A percentile compares a stretch with the other conserved stretches of the same genome.
phyloP scores from a whole-genome alignment of 1,284 basidiomycete species.

The Cutaneotrichosporon sp. region DNA sequence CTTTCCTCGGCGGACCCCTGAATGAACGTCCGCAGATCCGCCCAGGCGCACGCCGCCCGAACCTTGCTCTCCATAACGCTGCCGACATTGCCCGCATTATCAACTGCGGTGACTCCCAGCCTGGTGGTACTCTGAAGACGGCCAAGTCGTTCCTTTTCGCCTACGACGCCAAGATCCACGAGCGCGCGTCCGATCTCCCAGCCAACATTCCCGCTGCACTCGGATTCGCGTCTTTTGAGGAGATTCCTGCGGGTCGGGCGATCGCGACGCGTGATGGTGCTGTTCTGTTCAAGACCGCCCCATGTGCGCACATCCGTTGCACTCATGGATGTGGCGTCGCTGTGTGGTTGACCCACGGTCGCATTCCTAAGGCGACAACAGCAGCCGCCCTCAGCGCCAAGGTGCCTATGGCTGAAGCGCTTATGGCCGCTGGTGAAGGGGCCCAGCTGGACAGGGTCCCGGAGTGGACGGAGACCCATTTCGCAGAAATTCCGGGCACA shows the following conservation, averaged over 20 bases:
- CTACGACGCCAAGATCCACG: slow-evolving; percentile 49
- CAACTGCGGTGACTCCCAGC: slow-evolving; percentile 50
- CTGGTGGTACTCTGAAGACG: slow-evolving; percentile 48
- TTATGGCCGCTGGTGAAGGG: slow-evolving; percentile 38
- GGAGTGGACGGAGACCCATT: slow-evolving; percentile 42
- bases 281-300: slow-evolving; percentile 47
- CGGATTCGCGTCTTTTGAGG: slow-evolving; percentile 17
- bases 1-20: slow-evolving; percentile 46
- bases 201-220: slow-evolving; percentile 16
- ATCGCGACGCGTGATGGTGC: slow-evolving; percentile 49
- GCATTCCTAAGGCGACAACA: slow-evolving; percentile 46
- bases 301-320: slow-evolving; percentile 11
- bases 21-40: slow-evolving; percentile 48
- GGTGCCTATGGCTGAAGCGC: slow-evolving; percentile 47
- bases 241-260: slow-evolving; percentile 40
- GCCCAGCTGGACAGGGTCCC: slow-evolving; percentile 35
- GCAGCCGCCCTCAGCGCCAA: slow-evolving; percentile 48
- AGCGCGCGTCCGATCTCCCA: slow-evolving; percentile 24
- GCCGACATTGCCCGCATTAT: slow-evolving; percentile 45
- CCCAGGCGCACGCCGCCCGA: slow-evolving; percentile 39
- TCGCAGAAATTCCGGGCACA: slow-evolving; percentile 38
- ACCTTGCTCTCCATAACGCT: slow-evolving; percentile 40
- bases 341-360: slow-evolving; percentile 51
- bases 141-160: slow-evolving; percentile 44
- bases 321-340: slow-evolving; percentile 35